Base-by-base conservation (phyloP, 73 alveolate genomes). In the Tetrahymena borealis region DNA sequence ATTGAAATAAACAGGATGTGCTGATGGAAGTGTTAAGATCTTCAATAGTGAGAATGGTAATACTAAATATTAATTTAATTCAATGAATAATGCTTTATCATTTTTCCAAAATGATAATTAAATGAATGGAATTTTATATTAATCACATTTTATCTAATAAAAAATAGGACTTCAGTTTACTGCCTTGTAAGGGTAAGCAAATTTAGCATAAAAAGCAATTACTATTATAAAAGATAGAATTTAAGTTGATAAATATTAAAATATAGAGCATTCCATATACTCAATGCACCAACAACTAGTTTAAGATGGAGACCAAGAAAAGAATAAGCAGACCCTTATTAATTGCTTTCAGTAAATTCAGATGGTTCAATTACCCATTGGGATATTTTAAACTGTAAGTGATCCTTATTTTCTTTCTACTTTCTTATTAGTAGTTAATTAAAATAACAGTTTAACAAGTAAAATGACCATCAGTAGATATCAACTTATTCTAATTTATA, bases 281-380 rank as follows among this genome's bases (percentile, higher is more conserved):
- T 60, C 8, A 60, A 42, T 28, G 60, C 35, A 40, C 99, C 99
- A 78, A 92, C 94, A 38, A 97, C 98, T 9, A 91, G 98, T 18
- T 78, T 97, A 11, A 96, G 97, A 93, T 97, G 99, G 98, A 92
- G 98, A 36, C 99, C 99, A 31, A 93, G 79, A 31, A 39, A 28
- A 37, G 38, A 90, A 32, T 20, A 42, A 11, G 96, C 94, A 79
- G 98, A 99, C 35, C 96, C 96, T 91, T 97, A 97, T 78, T 96
- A 98, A 20, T 94, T 98, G 32, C 95, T 98, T 4, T 91, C 97
- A 78, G 99, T 97, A n/a, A 93, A 96, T 78, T 98, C 99, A 9
- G 99, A 98, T 91, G 99, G 99, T 15, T 92, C 94, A 40, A 91
- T 98, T 16, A 91, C 95, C 91, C 99, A 98, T 96, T 96, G 99